Evolutionary conservation across 2,329 filamentous ascomycete genomes (phyloP), one percentile per base, ranked within the genome.

Genomic region (Curvularia verruculosa): DNA sequence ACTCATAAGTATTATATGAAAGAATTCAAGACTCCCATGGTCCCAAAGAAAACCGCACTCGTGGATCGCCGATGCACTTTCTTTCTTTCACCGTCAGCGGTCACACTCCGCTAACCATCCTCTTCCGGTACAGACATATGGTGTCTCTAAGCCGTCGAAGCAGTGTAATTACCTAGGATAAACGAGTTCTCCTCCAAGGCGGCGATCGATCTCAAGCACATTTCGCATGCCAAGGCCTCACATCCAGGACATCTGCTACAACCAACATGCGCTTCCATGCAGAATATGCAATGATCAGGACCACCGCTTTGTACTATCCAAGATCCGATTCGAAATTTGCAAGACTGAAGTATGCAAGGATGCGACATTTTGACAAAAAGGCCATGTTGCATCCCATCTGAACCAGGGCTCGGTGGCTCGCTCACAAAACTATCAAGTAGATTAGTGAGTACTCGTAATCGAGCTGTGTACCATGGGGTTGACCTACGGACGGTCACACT

Each of bases 191-290:
- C 44, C 44, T 63, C 58, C 18, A 52, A 15, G 19, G 2, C 43
- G 0, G 18, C 21, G 28, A 63, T 49, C 44, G 45, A 28, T 1
- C n/a, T 21, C 19, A 60, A 15, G 21, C 63, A 65, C 3, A 41
- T 24, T 31, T 29, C 24, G n/a, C 63, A 65, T 3, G 63, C 60
- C 50, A 65, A 13, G 7, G 58, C 63, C 49, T 65, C 44, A 31
- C 60, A 65, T 3, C 41, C 53, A 40, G 58, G 56, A n/a, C 63
- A 65, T 19, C 56, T 44, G 31, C 37, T 52, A 13, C 51, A 39
- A 18, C 36, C 37, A 12, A 37, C 24, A 6, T 40, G 43, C 2
- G 15, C 23, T 6, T 15, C 49, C 41, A 59, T 40, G n/a, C 58
- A 65, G 21, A 63, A 65, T 0, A 63, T 43, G n/a, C 58, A 65